phyloP scores from a whole-genome alignment of 257 asterid genomes.

The Solanum sitiens region DNA sequence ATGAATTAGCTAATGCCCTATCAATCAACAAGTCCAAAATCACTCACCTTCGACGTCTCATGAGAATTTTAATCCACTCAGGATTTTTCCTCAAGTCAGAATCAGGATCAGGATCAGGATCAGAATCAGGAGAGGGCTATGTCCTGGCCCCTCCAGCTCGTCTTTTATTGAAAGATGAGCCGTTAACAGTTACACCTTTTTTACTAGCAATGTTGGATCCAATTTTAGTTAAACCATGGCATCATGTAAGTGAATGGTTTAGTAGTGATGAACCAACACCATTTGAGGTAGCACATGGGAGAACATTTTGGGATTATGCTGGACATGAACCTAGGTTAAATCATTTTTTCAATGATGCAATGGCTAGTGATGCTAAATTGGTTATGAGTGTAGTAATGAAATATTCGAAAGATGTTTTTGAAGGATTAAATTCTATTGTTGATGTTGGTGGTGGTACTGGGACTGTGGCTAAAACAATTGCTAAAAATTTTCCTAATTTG shows the following conservation, averaged over 20 bases:
- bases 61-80: constrained; percentile 12
- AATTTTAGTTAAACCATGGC: neutral
- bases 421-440: constrained; percentile 11
- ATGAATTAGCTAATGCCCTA: constrained; percentile 1
- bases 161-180: constrained; percentile 10
- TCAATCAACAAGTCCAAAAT: constrained; percentile 2
- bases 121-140: neutral
- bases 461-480: constrained; percentile 11
- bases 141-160: constrained; percentile 4
- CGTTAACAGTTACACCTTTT: neutral
- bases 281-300: constrained; percentile 3
- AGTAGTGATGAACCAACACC: neutral
- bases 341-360: constrained; percentile 11
- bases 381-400: neutral
- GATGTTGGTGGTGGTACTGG: constrained; percentile 34
- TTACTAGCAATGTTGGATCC: constrained; percentile 9
- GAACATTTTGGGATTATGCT: constrained; percentile 7
- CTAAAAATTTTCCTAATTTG: constrained; percentile 7
- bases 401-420: constrained; percentile 3
- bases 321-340: neutral
- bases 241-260: constrained; percentile 5
- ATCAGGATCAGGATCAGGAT: neutral
- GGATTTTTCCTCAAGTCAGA: constrained; percentile 5
- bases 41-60: constrained; percentile 7
- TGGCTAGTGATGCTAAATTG: constrained; percentile 14